Base-by-base conservation (phyloP, 2,329 filamentous ascomycete genomes). In the Neofusicoccum ribis region DNA sequence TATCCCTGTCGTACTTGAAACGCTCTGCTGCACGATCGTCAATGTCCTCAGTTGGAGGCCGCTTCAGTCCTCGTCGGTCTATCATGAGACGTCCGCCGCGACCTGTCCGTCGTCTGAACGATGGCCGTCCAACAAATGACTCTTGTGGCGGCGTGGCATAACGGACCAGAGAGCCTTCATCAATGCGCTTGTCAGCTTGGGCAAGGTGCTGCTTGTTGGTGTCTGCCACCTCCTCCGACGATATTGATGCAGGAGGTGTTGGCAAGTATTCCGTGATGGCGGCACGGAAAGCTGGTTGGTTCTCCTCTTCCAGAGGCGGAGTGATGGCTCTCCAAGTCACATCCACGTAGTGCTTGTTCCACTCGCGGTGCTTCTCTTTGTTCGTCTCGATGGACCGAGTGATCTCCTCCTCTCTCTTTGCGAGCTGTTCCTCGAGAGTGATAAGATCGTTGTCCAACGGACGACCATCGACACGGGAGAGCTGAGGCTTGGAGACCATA, bases 281-380 rank as follows among this genome's bases (percentile, higher is more conserved):
- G 46, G 74, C 73, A 69, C 77, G 77, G 70, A 78, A 79, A 51
- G 76, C 72, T 27, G 75, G 74, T 66, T 76, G 77, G 6, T 72
- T 69, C 39, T 71, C 71, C 6, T 73, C 73, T 63, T 92, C 89
- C 72, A 87, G 83, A 49, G 91, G 87, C 23, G 93, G 93, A 59
- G 91, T 92, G 69, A 98, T 85, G 59, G 94, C 93, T 69, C 89
- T 89, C 80, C 89, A 88, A 67, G 94, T 97, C 75, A 93, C 85
- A 80, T 98, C 93, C 72, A 96, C 86, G 81, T 92, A 93, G 73
- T 91, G 90, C 71, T 91, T 85, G 79, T 97, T 97, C 93, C 94
- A 97, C 76, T 91, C 89, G 71, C 90, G 88, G 79, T 97, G 94
- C 78, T 95, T 94, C 72, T 90, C 86, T 63, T 96, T 88, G 78